These are phyloP conservation scores for Echinochloa phyllopogon DNA, from an alignment of 176 grass and related monocot species.

Conservation along the genomic window DNA sequence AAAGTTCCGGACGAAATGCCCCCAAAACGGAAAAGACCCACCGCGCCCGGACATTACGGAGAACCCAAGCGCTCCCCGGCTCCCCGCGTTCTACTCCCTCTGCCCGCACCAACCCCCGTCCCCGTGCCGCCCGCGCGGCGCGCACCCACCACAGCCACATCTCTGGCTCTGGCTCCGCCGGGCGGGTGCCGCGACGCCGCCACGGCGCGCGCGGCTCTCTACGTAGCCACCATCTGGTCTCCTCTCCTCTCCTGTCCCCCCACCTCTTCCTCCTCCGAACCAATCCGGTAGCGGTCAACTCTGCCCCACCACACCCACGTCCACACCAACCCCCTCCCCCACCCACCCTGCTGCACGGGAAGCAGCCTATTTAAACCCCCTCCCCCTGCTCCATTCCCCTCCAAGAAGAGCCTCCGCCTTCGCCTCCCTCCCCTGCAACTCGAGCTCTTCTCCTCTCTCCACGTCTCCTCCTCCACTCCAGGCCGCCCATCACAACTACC, in stretches of 20 bases:
- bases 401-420: conserved; percentile 40
- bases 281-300: background rate
- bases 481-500: background rate
- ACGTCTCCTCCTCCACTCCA: background rate
- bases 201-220: background rate
- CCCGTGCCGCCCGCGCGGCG: background rate
- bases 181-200: background rate
- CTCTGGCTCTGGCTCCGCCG: background rate
- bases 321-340: conserved; percentile 39
- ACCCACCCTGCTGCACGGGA: conserved; percentile 7
- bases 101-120: conserved; percentile 5
- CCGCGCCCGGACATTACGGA: background rate
- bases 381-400: conserved; percentile 26
- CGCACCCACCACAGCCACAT: conserved; percentile 13
- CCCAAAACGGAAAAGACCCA: background rate
- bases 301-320: conserved; percentile 4
- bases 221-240: conserved; percentile 6
- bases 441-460: conserved; percentile 39
- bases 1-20: background rate
- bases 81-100: background rate
- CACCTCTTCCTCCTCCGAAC: background rate
- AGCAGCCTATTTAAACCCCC: conserved; percentile 69
- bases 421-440: background rate
- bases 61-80: background rate
- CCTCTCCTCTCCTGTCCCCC: too few relatives aligned